Evolutionary conservation across 345 rosid species (phyloP), one percentile per base, ranked within the genome.

Genomic region (Cardamine chenopodiifolia): DNA sequence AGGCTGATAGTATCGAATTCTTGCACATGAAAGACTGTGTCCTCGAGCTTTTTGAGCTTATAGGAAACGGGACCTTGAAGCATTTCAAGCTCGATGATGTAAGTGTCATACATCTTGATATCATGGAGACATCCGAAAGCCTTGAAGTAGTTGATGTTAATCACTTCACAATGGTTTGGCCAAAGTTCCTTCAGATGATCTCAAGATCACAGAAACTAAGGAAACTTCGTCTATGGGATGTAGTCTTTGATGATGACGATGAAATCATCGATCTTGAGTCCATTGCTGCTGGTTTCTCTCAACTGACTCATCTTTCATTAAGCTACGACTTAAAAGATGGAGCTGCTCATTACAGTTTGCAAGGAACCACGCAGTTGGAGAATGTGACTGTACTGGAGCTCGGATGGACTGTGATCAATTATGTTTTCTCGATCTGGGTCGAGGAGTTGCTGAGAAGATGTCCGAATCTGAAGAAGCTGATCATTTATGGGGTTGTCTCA

Each of bases 191-290:
- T 55, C 92, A 88, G 63, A 81, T 91, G 90, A 87, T 93, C 50
- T 87, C 91, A 5, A 85, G 83, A 77, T 88, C 96, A 34, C 87
- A 86, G 32, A 89, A 85, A 28, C 70, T 93, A 70, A 84, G 70
- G 81, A 89, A 74, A 78, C 98, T 93, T 45, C 83, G 91, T 15
- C 86, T 93, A 53, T 93, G 97, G 97, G 86, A 91, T 18, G 90
- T 91, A 35, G 76, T 82, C n/a, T 91, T 87, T 66, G 93, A 87
- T 44, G 82, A 84, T 66, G 85, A 82, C 26, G 86, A 84, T 28
- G 90, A 86, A 62, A 62, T 83, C 59, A 73, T 88, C 49, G 94
- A 87, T 79, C 72, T 91, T 73, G 98, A 88, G 76, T 83, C 87
- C 0, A 83, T 91, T 52, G 94, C 91, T 4, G 83, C 71, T 54